Evolutionary conservation across 176 grass and related monocot genomes (phyloP).

Genomic region (Eragrostis nindensis): DNA sequence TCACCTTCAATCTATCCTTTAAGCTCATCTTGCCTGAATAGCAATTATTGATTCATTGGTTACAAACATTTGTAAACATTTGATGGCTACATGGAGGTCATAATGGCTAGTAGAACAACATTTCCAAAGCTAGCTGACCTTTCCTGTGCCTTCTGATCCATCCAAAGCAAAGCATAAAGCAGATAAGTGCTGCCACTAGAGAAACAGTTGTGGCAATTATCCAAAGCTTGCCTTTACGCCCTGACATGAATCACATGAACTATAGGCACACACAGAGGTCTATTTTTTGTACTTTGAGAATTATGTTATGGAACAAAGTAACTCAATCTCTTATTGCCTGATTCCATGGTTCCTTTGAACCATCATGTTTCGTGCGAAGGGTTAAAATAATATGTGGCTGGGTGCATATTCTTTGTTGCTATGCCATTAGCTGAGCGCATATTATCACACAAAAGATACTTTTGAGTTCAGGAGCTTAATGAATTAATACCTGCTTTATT

Average conservation of each 20-base stretch:
- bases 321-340: no score
- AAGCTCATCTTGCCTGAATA: background rate
- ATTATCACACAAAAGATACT: no score
- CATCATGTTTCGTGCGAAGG: no score
- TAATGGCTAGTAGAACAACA: background rate
- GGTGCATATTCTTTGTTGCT: no score
- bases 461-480: no score
- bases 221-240: background rate
- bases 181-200: background rate
- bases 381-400: no score
- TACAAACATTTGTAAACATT: background rate
- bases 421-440: no score
- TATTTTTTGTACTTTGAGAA: no score
- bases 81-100: background rate
- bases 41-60: background rate
- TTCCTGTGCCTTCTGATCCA: background rate
- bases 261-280: no score
- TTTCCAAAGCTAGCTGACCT: background rate
- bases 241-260: background rate
- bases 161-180: background rate
- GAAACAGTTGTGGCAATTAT: background rate
- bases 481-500: no score
- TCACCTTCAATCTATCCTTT: background rate
- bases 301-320: no score
- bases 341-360: no score